Percentiles rank a stretch among this genome's conserved stretches.
These are phyloP conservation scores for Sugiyamaella lignohabitans DNA, from an alignment of 805 yeast species.

Conservation along the genomic window DNA sequence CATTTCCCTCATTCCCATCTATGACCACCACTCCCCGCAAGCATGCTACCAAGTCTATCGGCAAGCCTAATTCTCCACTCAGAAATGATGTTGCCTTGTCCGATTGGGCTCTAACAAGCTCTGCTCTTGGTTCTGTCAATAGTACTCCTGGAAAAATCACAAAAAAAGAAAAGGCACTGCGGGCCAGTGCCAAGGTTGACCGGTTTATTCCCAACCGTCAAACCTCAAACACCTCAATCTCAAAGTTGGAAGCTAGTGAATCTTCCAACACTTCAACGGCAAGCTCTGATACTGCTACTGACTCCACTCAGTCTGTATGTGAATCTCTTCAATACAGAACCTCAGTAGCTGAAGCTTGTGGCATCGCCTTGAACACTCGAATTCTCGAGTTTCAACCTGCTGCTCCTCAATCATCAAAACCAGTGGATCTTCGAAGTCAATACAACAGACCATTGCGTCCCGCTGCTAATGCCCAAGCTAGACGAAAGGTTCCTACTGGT, in stretches of 20 bases:
- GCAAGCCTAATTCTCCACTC: conserved; percentile 32
- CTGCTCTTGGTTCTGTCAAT: conserved; percentile 28
- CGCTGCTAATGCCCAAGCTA: conserved; percentile 28
- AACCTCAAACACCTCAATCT: conserved; percentile 42
- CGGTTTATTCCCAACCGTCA: conserved; percentile 57
- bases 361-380: conserved; percentile 72
- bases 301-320: conserved; percentile 26
- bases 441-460: conserved; percentile 32
- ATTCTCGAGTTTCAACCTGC: conserved; percentile 81
- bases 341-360: conserved; percentile 92
- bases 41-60: conserved; percentile 13
- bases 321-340: conserved; percentile 44
- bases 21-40: conserved; percentile 14
- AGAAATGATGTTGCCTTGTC: conserved; percentile 40
- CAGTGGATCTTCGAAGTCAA: conserved; percentile 32
- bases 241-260: conserved; percentile 33
- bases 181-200: conserved; percentile 32
- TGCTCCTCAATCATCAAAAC: conserved; percentile 56
- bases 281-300: conserved; percentile 39
- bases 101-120: conserved; percentile 34
- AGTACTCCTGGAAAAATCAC: conserved; percentile 22
- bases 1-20: conserved; percentile 14
- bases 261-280: conserved; percentile 22
- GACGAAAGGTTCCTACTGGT: conserved; percentile 67
- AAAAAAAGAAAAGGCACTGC: conserved; percentile 22